phyloP scores from a whole-genome alignment of 441 rosid species.

The Erodium moschatum region DNA sequence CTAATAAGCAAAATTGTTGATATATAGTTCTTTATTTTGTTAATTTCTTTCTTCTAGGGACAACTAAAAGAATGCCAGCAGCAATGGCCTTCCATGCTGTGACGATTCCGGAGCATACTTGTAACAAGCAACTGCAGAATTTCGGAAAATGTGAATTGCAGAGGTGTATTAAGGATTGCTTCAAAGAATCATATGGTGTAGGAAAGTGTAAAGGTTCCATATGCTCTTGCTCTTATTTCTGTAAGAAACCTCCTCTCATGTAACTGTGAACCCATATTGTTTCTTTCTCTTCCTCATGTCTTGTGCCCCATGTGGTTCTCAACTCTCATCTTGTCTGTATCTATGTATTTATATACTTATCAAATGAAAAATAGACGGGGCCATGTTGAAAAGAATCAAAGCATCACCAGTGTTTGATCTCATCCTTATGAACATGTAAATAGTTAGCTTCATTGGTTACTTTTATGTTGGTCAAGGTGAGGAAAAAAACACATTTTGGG shows the following conservation, averaged over 20 bases:
- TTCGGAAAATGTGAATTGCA: constrained; percentile 21
- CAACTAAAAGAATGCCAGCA: constrained; percentile 17
- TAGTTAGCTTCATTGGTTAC: no score
- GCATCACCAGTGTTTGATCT: background rate
- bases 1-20: background rate
- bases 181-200: constrained; percentile 27
- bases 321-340: background rate
- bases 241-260: constrained; percentile 33
- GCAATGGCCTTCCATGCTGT: constrained; percentile 14
- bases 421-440: background rate
- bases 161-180: constrained; percentile 33
- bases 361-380: background rate
- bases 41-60: background rate
- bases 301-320: background rate
- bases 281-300: background rate
- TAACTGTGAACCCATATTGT: background rate
- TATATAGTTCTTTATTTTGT: background rate
- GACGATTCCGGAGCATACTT: constrained; percentile 52
- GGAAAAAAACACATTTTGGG: background rate
- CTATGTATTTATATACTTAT: background rate
- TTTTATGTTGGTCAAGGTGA: no score
- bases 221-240: constrained; percentile 41
- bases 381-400: background rate
- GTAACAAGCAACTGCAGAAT: constrained; percentile 25
- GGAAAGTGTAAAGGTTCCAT: constrained; percentile 34